Evolutionary conservation across 257 asterid genomes (phyloP).

Genomic region (Marsdenia floribunda): DNA sequence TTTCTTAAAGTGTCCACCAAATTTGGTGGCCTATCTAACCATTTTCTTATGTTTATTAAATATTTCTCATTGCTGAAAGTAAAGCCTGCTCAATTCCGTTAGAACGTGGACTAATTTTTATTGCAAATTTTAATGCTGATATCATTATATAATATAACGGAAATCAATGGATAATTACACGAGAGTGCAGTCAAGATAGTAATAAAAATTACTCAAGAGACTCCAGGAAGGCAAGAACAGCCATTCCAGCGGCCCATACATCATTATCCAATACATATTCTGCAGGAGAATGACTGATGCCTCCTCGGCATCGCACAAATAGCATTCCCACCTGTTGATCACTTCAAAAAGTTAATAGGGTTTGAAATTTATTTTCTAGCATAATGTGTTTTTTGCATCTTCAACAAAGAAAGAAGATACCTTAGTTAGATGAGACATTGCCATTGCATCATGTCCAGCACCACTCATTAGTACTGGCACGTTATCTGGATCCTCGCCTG

Average conservation of each 20-base stretch:
- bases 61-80: not conserved
- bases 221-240: conserved; percentile 68
- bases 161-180: conserved; percentile 11
- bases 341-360: conserved; percentile 14
- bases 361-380: not conserved
- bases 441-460: conserved; percentile 99
- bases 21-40: not conserved
- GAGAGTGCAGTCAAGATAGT: not conserved
- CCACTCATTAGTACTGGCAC: conserved; percentile 92
- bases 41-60: not conserved
- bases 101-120: not conserved
- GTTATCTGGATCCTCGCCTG: conserved; percentile 44
- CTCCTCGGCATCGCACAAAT: conserved; percentile 95
- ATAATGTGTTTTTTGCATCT: not conserved
- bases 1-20: not conserved
- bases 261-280: conserved; percentile 82
- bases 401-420: conserved; percentile 22
- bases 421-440: conserved; percentile 91
- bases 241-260: conserved; percentile 86
- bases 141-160: too few relatives aligned
- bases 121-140: conserved; percentile 1
- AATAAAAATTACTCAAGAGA: conserved; percentile 35
- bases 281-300: conserved; percentile 91
- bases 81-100: not conserved
- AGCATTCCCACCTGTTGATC: conserved; percentile 71